phyloP scores from a whole-genome alignment of 148 eudicot genomes.

The Rhododendron ferrugineum region DNA sequence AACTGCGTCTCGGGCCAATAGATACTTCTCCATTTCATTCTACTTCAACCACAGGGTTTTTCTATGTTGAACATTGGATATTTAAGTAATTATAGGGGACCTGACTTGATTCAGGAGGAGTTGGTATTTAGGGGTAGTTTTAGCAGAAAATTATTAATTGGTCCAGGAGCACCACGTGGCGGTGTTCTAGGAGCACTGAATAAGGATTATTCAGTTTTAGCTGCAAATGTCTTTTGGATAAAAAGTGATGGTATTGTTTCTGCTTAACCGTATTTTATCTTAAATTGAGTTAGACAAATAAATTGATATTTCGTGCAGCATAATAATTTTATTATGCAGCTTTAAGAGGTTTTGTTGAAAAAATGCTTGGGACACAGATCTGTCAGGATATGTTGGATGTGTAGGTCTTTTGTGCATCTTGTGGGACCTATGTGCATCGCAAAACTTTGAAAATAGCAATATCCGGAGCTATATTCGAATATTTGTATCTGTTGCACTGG shows the following conservation, averaged over 20 bases:
- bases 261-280: not conserved
- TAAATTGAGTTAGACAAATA: not conserved
- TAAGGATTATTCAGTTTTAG: too few relatives aligned
- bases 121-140: not conserved
- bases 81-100: not conserved
- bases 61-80: not conserved
- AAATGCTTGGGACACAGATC: not conserved
- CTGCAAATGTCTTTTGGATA: not conserved
- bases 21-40: not conserved
- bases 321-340: not conserved
- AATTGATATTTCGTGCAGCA: not conserved
- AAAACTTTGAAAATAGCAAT: too few relatives aligned
- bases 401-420: not conserved
- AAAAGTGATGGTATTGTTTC: not conserved
- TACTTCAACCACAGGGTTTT: not conserved
- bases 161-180: too few relatives aligned
- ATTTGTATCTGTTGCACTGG: too few relatives aligned
- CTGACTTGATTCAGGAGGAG: not conserved
- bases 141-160: not conserved
- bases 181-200: too few relatives aligned
- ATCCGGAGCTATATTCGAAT: too few relatives aligned
- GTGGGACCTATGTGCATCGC: not conserved
- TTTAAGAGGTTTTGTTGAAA: not conserved
- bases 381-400: not conserved
- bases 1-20: not conserved